These are phyloP conservation scores for Blepharisma undulans DNA, from an alignment of 169 alveolate species.

Conservation along the genomic window DNA sequence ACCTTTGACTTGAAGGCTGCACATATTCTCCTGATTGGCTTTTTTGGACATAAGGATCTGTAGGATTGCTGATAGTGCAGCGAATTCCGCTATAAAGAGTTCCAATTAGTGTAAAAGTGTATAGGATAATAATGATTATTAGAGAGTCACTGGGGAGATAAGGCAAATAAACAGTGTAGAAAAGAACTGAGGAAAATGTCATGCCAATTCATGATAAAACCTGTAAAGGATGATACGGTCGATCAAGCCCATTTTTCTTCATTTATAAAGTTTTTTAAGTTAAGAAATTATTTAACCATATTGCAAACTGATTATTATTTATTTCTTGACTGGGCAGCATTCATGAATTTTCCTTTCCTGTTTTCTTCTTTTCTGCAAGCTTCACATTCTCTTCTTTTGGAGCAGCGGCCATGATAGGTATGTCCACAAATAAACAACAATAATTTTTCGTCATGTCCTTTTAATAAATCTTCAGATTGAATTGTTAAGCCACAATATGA, in stretches of 20 bases:
- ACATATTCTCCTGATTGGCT: background rate
- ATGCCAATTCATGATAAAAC: background rate
- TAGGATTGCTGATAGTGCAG: background rate
- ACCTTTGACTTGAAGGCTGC: background rate
- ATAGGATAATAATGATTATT: background rate
- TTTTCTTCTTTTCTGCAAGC: background rate
- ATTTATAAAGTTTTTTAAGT: too few species aligned
- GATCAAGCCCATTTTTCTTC: constrained; percentile 21
- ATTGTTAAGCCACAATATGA: background rate
- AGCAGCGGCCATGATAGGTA: constrained; percentile 33
- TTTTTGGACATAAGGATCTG: background rate
- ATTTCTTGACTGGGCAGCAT: background rate
- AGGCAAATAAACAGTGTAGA: background rate
- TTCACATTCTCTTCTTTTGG: constrained; percentile 24
- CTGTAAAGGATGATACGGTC: constrained; percentile 17
- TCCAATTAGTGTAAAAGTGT: background rate
- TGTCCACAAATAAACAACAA: constrained; percentile 41
- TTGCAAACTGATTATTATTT: background rate
- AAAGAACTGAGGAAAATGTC: background rate
- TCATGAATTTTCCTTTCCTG: background rate
- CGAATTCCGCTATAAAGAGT: background rate
- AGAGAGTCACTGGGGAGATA: background rate
- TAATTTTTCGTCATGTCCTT: background rate
- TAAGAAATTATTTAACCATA: background rate
- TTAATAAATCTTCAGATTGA: background rate